Evolutionary conservation across 176 grass and related monocot species (phyloP).

Genomic region (Luzula sylvatica): DNA sequence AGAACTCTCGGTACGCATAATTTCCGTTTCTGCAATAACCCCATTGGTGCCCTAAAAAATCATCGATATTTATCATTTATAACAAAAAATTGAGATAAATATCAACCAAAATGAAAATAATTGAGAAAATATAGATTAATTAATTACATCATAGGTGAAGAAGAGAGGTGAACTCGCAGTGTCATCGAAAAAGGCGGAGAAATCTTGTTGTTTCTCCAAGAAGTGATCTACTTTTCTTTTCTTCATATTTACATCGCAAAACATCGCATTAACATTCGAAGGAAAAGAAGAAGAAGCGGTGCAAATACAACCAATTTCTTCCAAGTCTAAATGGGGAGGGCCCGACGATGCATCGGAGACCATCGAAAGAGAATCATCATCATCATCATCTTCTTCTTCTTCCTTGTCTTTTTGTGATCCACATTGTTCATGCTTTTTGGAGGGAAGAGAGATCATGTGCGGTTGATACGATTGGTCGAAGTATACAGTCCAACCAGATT

Average conservation of each 20-base stretch:
- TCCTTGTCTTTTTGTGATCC: no score
- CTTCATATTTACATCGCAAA: neutral
- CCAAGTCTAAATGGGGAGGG: constrained; percentile 23
- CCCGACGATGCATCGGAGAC: constrained; percentile 88
- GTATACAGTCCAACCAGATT: constrained; percentile 84
- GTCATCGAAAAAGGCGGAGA: neutral
- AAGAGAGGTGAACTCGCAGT: constrained; percentile 12
- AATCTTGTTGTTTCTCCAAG: neutral
- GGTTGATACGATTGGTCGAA: constrained; percentile 40
- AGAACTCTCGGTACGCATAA: constrained; percentile 10
- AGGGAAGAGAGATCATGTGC: neutral
- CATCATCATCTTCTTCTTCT: constrained; percentile 13
- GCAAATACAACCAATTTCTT: neutral
- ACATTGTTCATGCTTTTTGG: neutral
- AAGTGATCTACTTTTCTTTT: constrained; percentile 2
- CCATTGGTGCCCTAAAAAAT: neutral
- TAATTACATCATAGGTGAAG: constrained; percentile 1
- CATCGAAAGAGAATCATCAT: constrained; percentile 61
- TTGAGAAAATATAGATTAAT: neutral
- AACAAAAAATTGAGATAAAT: constrained; percentile 2
- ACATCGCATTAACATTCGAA: neutral
- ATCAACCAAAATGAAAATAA: neutral
- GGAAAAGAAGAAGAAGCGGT: no score
- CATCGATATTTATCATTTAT: neutral
- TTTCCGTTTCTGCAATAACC: neutral